These are phyloP conservation scores for Vitis hybrid DNA, from an alignment of 177 flowering plant species.

Conservation along the genomic window DNA sequence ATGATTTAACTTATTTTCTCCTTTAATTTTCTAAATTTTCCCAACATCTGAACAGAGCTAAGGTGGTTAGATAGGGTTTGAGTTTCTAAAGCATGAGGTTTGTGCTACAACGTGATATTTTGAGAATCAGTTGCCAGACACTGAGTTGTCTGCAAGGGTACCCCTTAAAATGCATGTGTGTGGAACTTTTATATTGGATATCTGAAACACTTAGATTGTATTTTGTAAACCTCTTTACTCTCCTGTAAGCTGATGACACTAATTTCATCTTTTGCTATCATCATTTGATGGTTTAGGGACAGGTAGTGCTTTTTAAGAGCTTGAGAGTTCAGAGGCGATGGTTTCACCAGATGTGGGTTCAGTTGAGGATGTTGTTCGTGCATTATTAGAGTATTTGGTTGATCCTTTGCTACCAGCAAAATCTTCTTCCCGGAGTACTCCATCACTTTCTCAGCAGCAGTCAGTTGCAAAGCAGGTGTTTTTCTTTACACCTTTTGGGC, in stretches of 20 bases:
- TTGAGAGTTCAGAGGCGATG: constrained; percentile 12
- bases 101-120: too few relatives aligned
- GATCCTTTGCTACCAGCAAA: constrained; percentile 48
- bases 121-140: too few relatives aligned
- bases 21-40: too few relatives aligned
- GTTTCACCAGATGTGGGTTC: constrained; percentile 21
- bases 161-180: too few relatives aligned
- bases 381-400: constrained; percentile 51
- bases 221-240: too few relatives aligned
- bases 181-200: too few relatives aligned
- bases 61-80: too few relatives aligned
- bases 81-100: too few relatives aligned
- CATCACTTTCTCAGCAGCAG: constrained; percentile 32
- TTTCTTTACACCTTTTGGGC: not conserved
- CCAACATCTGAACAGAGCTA: too few relatives aligned
- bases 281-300: not conserved
- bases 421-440: constrained; percentile 23
- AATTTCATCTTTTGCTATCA: not conserved
- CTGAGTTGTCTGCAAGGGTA: too few relatives aligned
- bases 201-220: too few relatives aligned
- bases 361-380: constrained; percentile 38
- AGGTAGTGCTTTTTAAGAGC: constrained; percentile 4
- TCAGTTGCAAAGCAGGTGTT: constrained; percentile 57
- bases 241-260: not conserved
- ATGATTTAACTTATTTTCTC: too few relatives aligned